These are phyloP conservation scores for Sordaria brevicollis DNA, from an alignment of 495 filamentous ascomycete species.

Conservation along the genomic window DNA sequence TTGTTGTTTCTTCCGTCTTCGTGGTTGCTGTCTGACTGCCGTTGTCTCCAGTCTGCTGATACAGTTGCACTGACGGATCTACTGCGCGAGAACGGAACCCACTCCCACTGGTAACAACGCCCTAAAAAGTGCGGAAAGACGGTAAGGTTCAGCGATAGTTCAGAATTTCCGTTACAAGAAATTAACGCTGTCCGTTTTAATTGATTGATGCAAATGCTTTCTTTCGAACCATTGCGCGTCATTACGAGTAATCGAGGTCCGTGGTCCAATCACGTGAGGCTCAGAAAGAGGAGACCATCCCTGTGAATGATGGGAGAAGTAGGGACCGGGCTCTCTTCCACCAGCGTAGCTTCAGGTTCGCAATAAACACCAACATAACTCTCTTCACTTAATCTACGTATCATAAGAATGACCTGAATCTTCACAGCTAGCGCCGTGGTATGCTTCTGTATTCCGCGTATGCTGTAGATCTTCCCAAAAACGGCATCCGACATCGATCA, in stretches of 20 bases:
- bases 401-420: background rate
- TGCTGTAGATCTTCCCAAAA: background rate
- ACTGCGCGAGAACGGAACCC: background rate
- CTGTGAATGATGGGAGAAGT: background rate
- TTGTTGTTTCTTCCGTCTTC: background rate
- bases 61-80: background rate
- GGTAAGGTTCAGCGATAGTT: background rate
- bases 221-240: background rate
- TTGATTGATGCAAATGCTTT: background rate
- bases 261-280: slow-evolving; percentile 6
- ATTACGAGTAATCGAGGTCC: background rate
- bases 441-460: background rate
- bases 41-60: background rate
- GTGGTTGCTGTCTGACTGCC: background rate
- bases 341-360: slow-evolving; percentile 6
- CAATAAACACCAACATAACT: background rate
- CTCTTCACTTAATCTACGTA: background rate
- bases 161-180: background rate
- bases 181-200: background rate
- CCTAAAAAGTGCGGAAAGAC: background rate
- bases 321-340: background rate
- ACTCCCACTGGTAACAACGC: background rate
- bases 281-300: background rate
- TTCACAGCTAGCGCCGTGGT: background rate
- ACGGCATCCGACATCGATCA: background rate